These are phyloP conservation scores for Solanum neorickii DNA, from an alignment of 257 asterid species.

Conservation along the genomic window DNA sequence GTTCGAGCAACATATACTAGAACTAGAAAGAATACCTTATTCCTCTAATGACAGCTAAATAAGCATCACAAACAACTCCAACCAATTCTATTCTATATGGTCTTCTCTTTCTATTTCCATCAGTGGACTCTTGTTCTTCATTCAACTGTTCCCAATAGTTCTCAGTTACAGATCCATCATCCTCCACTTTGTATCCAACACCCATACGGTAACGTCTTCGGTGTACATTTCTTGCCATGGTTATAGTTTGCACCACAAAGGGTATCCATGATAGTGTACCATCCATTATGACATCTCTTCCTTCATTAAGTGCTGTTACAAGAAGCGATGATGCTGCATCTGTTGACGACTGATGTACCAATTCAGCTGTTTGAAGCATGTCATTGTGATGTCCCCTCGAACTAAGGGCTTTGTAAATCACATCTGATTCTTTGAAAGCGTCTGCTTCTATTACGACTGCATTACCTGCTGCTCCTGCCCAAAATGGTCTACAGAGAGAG, in stretches of 20 bases:
- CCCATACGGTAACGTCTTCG: conserved; percentile 15
- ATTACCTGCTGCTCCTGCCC: conserved; percentile 15
- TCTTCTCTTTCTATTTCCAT: conserved; percentile 12
- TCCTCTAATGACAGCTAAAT: conserved; percentile 16
- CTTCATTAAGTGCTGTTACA: conserved; percentile 86
- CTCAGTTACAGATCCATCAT: conserved; percentile 8
- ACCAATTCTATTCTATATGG: conserved; percentile 12
- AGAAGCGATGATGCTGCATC: conserved; percentile 95
- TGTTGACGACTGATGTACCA: conserved; percentile 86
- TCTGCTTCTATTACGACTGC: conserved; percentile 36
- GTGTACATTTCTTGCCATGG: conserved; percentile 17
- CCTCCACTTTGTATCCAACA: conserved; percentile 6
- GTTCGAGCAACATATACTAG: not conserved
- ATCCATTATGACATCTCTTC: conserved; percentile 97
- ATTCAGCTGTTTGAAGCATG: conserved; percentile 96
- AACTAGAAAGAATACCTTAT: conserved; percentile 5
- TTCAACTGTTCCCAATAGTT: conserved; percentile 9
- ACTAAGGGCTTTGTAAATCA: conserved; percentile 70
- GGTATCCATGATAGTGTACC: conserved; percentile 98
- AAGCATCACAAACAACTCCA: conserved; percentile 17
- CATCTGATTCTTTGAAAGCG: conserved; percentile 94
- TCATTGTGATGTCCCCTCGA: conserved; percentile 81
- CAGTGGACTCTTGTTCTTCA: conserved; percentile 9
- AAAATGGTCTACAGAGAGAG: conserved; percentile 3
- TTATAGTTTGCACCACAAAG: conserved; percentile 45